Conservation (phyloP, 176 grass and related monocot species). For the Phoenix roebelenii region DNA sequence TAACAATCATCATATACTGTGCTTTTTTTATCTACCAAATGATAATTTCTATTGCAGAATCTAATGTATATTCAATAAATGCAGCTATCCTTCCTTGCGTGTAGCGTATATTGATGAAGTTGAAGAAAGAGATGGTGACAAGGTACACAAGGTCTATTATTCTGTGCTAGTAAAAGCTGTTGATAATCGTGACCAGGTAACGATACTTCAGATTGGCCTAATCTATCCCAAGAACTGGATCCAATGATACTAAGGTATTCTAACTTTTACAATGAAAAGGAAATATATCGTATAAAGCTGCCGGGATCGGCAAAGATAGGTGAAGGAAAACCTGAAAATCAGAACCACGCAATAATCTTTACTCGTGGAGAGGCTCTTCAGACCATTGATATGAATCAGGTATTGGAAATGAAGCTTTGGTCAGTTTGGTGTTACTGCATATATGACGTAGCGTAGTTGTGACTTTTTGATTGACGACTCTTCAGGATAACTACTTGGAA, state of each 20-base stretch:
- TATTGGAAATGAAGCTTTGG: slow-evolving; percentile 28
- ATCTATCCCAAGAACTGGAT: slow-evolving; percentile 5
- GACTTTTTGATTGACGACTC: slow-evolving; percentile 15
- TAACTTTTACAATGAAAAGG: slow-evolving; percentile 43
- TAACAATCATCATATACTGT: not conserved
- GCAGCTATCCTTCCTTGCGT: slow-evolving; percentile 75
- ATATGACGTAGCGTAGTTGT: too few species aligned
- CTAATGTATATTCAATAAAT: slow-evolving; percentile 30
- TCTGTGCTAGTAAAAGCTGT: slow-evolving; percentile 92
- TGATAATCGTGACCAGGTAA: slow-evolving; percentile 93
- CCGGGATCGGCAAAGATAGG: slow-evolving; percentile 83
- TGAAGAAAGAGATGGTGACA: slow-evolving; percentile 80
- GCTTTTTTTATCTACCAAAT: too few species aligned
- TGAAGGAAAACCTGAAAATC: slow-evolving; percentile 96
- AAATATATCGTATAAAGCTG: slow-evolving; percentile 98
- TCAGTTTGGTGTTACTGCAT: not conserved
- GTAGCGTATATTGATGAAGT: slow-evolving; percentile 98
- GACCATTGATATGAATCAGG: slow-evolving; percentile 99
- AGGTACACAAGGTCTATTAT: slow-evolving; percentile 83
- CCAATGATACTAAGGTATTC: slow-evolving; percentile 5
- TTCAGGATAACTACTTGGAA: slow-evolving; percentile 95
- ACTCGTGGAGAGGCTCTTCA: slow-evolving; percentile 87
- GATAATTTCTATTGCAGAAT: too few species aligned
- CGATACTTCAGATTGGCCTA: slow-evolving; percentile 9
- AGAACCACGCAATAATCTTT: slow-evolving; percentile 98